Evolutionary conservation across 768 basidiomycete species (phyloP), one percentile per base, ranked within the genome.

Genomic region (Tephrocybe sp.): DNA sequence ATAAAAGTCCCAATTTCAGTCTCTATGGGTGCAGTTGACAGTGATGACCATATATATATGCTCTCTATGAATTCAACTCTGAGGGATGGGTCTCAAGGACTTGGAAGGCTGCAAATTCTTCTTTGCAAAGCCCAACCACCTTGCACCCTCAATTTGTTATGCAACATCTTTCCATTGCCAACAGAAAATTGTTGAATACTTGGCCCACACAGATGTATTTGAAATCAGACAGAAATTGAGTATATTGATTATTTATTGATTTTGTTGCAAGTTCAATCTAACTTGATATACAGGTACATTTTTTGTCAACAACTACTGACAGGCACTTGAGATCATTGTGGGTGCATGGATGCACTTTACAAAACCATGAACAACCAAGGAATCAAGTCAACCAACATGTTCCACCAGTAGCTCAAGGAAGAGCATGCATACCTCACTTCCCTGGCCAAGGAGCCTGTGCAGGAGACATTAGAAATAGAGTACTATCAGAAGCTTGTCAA

Each of bases 61-160:
- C n/a, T n/a, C n/a, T n/a, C n/a, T n/a, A n/a, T n/a, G n/a, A n/a
- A n/a, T n/a, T n/a, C n/a, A n/a, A n/a, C n/a, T 58, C 10, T 55
- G 63, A 17, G 66, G 68, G 1, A 52, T 62, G 12, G 66, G 68
- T 0, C 52, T 65, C 1, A 63, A 67, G 34, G 66, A 70, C 32
- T 57, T 67, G 12, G 64, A 70, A 39, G 61, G 51, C 9, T 67
- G 65, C 47, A 62, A 68, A 42, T 55, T 58, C 1, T 58, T 55
- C 3, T 68, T 68, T 47, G 53, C 54, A 3, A 56, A 55, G 38
- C 68, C 66, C 4, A 68, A 68, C 37, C 47, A 56, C 7, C 57
- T 68, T 0, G 66, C 67, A 3, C 17, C 56, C 1, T 50, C 47
- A 17, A 55, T 58, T n/a, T 55, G 58, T 4, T 41, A 41, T 33